Conservation (phyloP, 192 early-diverging fungal species). For the Helicostylum pulchrum region DNA sequence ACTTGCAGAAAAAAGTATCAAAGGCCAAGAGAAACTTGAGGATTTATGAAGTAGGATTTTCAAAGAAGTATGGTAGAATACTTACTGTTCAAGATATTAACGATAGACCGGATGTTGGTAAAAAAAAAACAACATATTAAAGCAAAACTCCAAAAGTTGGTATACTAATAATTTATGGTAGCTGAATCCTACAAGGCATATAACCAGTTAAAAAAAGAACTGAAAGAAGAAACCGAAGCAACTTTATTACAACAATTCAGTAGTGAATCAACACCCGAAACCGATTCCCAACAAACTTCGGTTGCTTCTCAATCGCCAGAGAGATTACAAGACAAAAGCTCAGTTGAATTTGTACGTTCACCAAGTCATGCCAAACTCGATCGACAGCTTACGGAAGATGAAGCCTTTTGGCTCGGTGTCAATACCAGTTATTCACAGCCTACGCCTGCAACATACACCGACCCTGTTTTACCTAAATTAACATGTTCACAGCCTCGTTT, state of each 20-base stretch:
- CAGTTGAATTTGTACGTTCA: background rate
- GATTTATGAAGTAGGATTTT: background rate
- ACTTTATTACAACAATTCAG: too few relatives aligned
- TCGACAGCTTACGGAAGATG: background rate
- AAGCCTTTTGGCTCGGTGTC: background rate
- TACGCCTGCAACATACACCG: background rate
- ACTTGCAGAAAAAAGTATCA: background rate
- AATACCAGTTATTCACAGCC: background rate
- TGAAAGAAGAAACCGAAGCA: background rate
- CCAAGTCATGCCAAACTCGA: background rate
- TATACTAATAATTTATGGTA: background rate
- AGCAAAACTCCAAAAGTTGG: too few relatives aligned
- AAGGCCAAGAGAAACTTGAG: conserved; percentile 1
- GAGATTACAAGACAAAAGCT: background rate
- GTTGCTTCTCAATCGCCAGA: background rate
- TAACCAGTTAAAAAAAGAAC: background rate
- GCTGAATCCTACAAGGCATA: conserved; percentile 6
- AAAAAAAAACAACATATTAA: too few relatives aligned
- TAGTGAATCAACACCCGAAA: too few relatives aligned
- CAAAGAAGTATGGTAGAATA: background rate
- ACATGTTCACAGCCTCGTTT: conserved; percentile 5
- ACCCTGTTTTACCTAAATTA: background rate
- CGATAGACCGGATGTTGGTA: conserved; percentile 1
- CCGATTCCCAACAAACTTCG: too few relatives aligned
- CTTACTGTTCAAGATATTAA: conserved; percentile 2